Conservation (phyloP, 176 grass and related monocot genomes). For the Oryza meridionalis region DNA sequence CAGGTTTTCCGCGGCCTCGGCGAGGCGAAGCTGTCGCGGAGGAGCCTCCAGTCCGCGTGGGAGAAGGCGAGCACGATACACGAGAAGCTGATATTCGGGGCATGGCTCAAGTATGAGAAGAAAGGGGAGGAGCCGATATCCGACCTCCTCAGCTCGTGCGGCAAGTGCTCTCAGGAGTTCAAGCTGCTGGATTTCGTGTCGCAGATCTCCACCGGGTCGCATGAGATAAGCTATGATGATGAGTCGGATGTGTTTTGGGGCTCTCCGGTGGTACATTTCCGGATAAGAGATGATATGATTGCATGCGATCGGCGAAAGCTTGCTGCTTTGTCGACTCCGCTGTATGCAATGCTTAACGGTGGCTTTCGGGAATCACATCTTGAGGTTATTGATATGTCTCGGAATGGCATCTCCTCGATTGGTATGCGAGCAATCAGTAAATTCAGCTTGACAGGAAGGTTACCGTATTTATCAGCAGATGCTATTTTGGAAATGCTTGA, state of each 20-base stretch:
- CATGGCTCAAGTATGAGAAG: constrained; percentile 96
- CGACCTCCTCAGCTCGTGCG: constrained; percentile 79
- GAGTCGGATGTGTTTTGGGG: constrained; percentile 40
- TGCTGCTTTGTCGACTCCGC: constrained; percentile 74
- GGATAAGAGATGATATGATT: constrained; percentile 80
- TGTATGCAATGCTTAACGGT: constrained; percentile 93
- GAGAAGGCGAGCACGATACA: constrained; percentile 86
- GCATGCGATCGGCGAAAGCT: constrained; percentile 85
- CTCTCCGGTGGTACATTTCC: constrained; percentile 69
- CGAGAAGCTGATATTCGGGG: constrained; percentile 86
- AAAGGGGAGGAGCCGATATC: constrained; percentile 83
- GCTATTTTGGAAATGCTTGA: constrained; percentile 84
- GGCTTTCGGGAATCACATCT: constrained; percentile 87
- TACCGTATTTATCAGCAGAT: constrained; percentile 79
- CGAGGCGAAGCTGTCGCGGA: constrained; percentile 76
- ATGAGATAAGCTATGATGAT: constrained; percentile 35
- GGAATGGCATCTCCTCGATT: constrained; percentile 81
- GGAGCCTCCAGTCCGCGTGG: constrained; percentile 87
- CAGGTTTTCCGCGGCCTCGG: constrained; percentile 87
- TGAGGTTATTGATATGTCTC: constrained; percentile 89
- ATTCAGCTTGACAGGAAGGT: constrained; percentile 76
- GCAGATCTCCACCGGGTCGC: constrained; percentile 53
- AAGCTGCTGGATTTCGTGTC: constrained; percentile 77
- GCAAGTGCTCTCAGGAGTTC: constrained; percentile 96
- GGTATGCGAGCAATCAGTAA: constrained; percentile 80